phyloP scores from a whole-genome alignment of 2,329 filamentous ascomycete species.

The Paramyrothecium sp. region DNA sequence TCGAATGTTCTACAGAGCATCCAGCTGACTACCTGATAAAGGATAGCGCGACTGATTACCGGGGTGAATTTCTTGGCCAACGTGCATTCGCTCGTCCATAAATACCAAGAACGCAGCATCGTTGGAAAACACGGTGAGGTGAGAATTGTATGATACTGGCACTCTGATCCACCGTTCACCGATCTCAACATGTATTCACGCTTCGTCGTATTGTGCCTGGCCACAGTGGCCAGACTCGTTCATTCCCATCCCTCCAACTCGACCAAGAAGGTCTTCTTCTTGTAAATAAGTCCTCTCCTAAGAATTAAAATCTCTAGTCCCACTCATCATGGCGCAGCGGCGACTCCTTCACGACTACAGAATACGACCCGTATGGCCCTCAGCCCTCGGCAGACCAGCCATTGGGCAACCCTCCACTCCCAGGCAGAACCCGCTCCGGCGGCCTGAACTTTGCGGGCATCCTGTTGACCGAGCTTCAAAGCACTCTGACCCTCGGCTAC shows the following conservation, averaged over 20 bases:
- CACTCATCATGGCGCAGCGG: not conserved
- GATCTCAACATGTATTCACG: not conserved
- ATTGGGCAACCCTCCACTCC: not conserved
- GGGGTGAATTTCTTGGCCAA: too few relatives aligned
- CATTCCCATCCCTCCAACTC: not conserved
- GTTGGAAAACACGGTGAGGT: too few relatives aligned
- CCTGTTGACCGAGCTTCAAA: not conserved
- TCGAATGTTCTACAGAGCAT: too few relatives aligned
- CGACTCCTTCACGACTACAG: not conserved
- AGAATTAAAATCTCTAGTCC: not conserved
- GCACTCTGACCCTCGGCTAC: not conserved
- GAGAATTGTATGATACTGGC: too few relatives aligned
- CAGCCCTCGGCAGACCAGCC: not conserved
- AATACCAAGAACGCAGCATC: too few relatives aligned
- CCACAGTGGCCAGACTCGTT: not conserved
- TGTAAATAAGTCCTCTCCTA: not conserved
- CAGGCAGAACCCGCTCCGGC: not conserved
- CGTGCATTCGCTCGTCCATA: too few relatives aligned
- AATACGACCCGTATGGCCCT: not conserved
- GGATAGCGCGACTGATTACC: too few relatives aligned
- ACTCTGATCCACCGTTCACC: too few relatives aligned
- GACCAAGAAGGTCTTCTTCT: not conserved
- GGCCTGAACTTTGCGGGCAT: not conserved
- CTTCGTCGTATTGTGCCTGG: not conserved
- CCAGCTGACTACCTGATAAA: too few relatives aligned